Base-by-base conservation (phyloP, 345 rosid genomes). In the Lagerstroemia speciosa region DNA sequence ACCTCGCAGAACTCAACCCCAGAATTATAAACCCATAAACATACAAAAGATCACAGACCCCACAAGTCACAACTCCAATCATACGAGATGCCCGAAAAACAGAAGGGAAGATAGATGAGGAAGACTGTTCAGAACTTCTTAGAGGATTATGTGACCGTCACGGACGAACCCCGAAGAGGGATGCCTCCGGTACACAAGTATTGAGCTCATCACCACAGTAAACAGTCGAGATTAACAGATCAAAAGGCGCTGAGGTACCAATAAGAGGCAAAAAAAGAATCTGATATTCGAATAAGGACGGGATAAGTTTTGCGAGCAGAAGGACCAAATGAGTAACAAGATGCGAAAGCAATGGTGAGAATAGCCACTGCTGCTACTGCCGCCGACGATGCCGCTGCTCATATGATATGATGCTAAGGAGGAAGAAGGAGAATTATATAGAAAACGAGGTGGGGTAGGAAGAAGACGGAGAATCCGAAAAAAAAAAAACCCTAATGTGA, bases 141-240 rank as follows among this genome's bases (percentile, higher is more conserved):
- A 71, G 74, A 71, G 74, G 74, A 32, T 32, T 70, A 46, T 71
- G 74, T 55, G 52, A 20, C 74, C 74, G 45, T 71, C 74, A 71
- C 62, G 6, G 69, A 52, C 68, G 29, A 30, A 71, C 17, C 62
- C 57, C 62, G 62, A 26, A 19, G 16, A 1, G 68, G 50, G 26
- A 26, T n/a, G 68, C 16, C 68, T 71, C 11, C 0, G 53, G 74
- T 30, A 64, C 68, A 64, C 68, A 52, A 26, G 17, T 62, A 62
- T 33, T 30, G 33, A 52, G 68, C 38, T 71, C 74, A 71, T 71
- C 74, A 65, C 40, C 9, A 67, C 73, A 15, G 32, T 11, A 26
- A 57, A 24, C 32, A 57, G 31, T 1, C 32, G 32, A n/a, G 8
- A 10, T 0, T 11, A 24, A 24, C 8, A 17, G 12, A 57, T 24